Conservation (phyloP, 805 yeast genomes). For the Yamadazyma philogaea region DNA sequence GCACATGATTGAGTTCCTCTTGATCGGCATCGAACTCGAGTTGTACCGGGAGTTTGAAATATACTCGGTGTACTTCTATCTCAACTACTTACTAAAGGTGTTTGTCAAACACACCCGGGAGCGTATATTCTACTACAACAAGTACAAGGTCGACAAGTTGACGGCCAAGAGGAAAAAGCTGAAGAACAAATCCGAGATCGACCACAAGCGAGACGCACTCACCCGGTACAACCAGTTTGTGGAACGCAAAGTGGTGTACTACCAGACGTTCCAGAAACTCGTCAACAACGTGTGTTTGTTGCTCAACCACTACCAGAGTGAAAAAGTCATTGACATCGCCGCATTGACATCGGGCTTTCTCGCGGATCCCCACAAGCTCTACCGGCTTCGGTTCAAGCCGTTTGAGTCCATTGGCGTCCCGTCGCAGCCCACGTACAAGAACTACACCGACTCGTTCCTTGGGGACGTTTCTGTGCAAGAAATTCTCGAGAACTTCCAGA, state of each 20-base stretch:
- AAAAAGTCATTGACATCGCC: constrained; percentile 4
- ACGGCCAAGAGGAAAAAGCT: constrained; percentile 12
- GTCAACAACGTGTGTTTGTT: constrained; percentile 4
- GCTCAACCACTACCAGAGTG: constrained; percentile 9
- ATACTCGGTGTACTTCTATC: constrained; percentile 66
- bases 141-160: constrained; percentile 11
- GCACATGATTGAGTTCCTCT: constrained; percentile 67
- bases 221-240: constrained; percentile 3
- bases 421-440: constrained; percentile 4
- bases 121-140: constrained; percentile 22
- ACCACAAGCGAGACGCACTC: constrained; percentile 10
- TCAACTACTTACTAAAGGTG: constrained; percentile 44
- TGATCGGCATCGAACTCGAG: constrained; percentile 74
- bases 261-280: constrained; percentile 5
- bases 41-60: constrained; percentile 71
- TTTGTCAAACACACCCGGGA: constrained; percentile 44
- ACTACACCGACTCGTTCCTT: constrained; percentile 6
- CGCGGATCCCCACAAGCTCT: constrained; percentile 10
- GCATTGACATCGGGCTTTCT: constrained; percentile 7
- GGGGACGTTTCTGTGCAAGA: constrained; percentile 4
- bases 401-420: constrained; percentile 17
- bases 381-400: constrained; percentile 13
- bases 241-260: constrained; percentile 7
- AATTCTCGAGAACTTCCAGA: constrained; percentile 3
- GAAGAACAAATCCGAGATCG: constrained; percentile 13